Base-by-base conservation (phyloP, 768 basidiomycete genomes). In the Gloeopeniophorella convolvens region DNA sequence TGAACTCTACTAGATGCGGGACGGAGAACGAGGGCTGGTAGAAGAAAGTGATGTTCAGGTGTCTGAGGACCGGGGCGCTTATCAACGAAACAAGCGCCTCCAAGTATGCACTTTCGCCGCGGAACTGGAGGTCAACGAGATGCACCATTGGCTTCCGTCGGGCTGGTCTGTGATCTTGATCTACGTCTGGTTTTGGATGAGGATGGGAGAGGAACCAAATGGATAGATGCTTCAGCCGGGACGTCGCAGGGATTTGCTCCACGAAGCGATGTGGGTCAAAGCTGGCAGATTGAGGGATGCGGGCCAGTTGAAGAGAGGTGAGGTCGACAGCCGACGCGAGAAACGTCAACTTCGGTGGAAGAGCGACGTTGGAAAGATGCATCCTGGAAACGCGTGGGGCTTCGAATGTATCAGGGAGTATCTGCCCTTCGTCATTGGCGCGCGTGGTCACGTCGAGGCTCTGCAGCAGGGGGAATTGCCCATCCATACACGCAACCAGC, bases 201-300 rank as follows among this genome's bases (percentile, higher is more conserved):
- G 30, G 23, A 48, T 31, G 13, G 39, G 13, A 8, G 5, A 6
- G 12, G 16, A 11, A 24, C n/a, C n/a, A 48, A 50, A 36, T 50
- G 42, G 12, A 44, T 36, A 50, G 9, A 9, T 18, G n/a, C 34
- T 44, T 30, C n/a, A 50, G 49, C 36, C 12, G 35, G 28, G 49
- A 23, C 42, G 44, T 36, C n/a, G 11, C 12, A 21, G 34, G 5
- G 34, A 50, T 27, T 18, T 50, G 42, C 13, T 20, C 34, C 2
- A 43, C 27, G 10, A 44, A 8, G 21, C 44, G 42, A 3, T n/a
- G 28, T 8, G 49, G 42, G n/a, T 44, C 27, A 16, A 50, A 44
- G 3, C 18, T 28, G 28, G 27, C 5, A 15, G 4, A 20, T 20
- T 26, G 33, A 3, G 41, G 48, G 13, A 23, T 8, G 20, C 43